Conservation (phyloP, 176 grass and related monocot genomes). For the Hordeum marinum region DNA sequence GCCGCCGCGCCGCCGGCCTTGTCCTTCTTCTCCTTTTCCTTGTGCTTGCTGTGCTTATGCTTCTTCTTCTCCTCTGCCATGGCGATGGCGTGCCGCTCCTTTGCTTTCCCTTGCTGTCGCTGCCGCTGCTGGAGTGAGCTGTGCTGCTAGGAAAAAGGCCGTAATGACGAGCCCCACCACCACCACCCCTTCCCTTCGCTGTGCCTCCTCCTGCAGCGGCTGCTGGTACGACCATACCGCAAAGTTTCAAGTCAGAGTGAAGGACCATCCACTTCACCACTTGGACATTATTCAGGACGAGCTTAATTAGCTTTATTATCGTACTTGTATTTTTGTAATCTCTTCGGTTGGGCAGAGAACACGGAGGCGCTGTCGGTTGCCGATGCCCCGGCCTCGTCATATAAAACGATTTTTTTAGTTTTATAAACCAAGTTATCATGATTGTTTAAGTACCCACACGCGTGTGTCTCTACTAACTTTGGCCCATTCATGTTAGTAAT, state of each 20-base stretch:
- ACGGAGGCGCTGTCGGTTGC: constrained; percentile 18
- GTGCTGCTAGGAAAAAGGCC: constrained; percentile 40
- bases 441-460: constrained; percentile 16
- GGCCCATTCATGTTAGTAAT: neutral
- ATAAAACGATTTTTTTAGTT: constrained; percentile 14
- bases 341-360: constrained; percentile 21
- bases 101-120: neutral
- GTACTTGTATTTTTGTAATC: constrained; percentile 25
- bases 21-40: constrained; percentile 20
- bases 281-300: constrained; percentile 42
- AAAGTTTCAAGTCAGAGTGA: constrained; percentile 24
- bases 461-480: constrained; percentile 25
- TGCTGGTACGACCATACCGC: constrained; percentile 44
- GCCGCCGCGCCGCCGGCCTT: constrained; percentile 19
- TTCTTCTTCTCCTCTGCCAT: constrained; percentile 63
- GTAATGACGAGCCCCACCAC: constrained; percentile 38
- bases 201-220: neutral
- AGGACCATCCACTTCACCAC: constrained; percentile 30
- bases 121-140: constrained; percentile 29
- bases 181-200: constrained; percentile 1
- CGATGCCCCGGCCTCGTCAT: constrained; percentile 1
- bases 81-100: constrained; percentile 25
- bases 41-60: constrained; percentile 35
- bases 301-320: constrained; percentile 11
- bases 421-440: too few species aligned